phyloP scores from a whole-genome alignment of 768 basidiomycete species.

The Russula sp. region DNA sequence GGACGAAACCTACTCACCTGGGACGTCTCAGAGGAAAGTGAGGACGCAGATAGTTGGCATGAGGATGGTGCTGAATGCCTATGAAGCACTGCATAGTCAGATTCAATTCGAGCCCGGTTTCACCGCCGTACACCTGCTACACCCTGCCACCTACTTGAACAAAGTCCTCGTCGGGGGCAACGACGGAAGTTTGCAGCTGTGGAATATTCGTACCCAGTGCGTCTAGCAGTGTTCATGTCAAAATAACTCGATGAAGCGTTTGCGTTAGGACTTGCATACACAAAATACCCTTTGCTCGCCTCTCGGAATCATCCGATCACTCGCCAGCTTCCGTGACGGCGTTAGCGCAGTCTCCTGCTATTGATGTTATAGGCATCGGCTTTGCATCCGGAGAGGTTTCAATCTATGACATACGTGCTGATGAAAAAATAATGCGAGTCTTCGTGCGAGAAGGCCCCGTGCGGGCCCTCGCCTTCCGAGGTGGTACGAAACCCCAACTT shows the following conservation, averaged over 20 bases:
- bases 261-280: constrained; percentile 70
- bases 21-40: constrained; percentile 61
- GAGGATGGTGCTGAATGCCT: neutral
- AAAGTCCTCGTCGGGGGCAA: constrained; percentile 83
- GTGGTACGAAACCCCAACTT: constrained; percentile 43
- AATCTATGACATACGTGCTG: constrained; percentile 84
- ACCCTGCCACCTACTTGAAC: constrained; percentile 95
- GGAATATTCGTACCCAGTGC: constrained; percentile 85
- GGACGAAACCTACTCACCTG: constrained; percentile 74
- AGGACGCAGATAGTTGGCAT: neutral
- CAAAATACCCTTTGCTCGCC: constrained; percentile 52
- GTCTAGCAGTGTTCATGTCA: constrained; percentile 27
- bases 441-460: constrained; percentile 86
- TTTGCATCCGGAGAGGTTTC: constrained; percentile 83
- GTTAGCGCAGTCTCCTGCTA: constrained; percentile 86
- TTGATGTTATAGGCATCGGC: constrained; percentile 94
- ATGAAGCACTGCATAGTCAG: constrained; percentile 38
- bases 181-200: constrained; percentile 82
- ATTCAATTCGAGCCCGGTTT: constrained; percentile 81
- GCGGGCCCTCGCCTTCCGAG: constrained; percentile 75
- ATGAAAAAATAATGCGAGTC: constrained; percentile 84
- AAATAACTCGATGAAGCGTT: neutral
- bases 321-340: constrained; percentile 56
- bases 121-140: constrained; percentile 77
- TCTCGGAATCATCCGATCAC: constrained; percentile 39